Conservation (phyloP, 768 basidiomycete genomes). For the Phlegmacium glaucopus region DNA sequence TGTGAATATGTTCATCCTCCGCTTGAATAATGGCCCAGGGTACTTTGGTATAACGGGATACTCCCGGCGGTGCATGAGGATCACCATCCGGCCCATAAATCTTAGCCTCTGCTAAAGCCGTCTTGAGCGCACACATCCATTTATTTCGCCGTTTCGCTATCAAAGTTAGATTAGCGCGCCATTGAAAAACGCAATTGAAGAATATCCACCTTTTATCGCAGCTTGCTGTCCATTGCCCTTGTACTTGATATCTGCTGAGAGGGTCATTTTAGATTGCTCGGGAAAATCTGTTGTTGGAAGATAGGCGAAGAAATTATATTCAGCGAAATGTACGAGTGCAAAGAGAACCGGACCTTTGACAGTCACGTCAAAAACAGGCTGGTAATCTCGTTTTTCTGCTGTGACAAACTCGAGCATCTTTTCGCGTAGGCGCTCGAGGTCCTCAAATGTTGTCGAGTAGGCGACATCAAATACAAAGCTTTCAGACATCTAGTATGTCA, state of each 20-base stretch:
- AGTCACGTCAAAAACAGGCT: conserved; percentile 69
- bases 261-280: conserved; percentile 72
- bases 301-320: conserved; percentile 5
- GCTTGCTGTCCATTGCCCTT: conserved; percentile 85
- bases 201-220: conserved; percentile 54
- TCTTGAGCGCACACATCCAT: conserved; percentile 87
- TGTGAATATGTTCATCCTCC: conserved; percentile 31
- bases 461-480: conserved; percentile 78
- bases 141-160: conserved; percentile 80
- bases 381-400: conserved; percentile 69
- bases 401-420: conserved; percentile 80
- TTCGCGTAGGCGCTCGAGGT: conserved; percentile 70
- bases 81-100: conserved; percentile 68
- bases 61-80: conserved; percentile 50
- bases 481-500: conserved; percentile 60
- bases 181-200: conserved; percentile 1
- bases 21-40: conserved; percentile 64
- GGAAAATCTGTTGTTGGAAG: conserved; percentile 65
- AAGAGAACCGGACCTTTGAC: conserved; percentile 47
- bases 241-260: conserved; percentile 83
- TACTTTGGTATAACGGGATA: conserved; percentile 62
- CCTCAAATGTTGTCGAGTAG: conserved; percentile 76
- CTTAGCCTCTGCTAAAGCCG: conserved; percentile 59
- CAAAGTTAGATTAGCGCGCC: conserved; percentile 1
- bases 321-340: background rate